A percentile compares a stretch with the other conserved stretches of the same genome.
These are phyloP conservation scores for Nigrospora sphaerica DNA, from an alignment of 2,329 filamentous ascomycete species.

Conservation along the genomic window DNA sequence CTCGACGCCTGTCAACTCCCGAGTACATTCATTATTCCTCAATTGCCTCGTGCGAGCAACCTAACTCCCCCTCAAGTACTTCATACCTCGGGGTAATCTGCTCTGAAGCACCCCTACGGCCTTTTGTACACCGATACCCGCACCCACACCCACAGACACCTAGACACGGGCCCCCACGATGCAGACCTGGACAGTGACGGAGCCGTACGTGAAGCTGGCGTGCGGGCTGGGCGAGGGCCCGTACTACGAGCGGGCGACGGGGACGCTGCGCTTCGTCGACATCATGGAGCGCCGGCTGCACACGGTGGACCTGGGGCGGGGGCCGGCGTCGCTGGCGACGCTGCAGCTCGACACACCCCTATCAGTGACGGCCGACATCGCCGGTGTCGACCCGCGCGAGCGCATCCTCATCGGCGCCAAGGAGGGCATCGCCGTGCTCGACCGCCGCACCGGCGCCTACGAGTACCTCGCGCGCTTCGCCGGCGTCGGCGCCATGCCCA, in stretches of 20 bases:
- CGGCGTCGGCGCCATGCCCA: conserved; percentile 22
- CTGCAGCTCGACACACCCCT: conserved; percentile 46
- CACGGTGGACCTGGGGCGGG: conserved; percentile 57
- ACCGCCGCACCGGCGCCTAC: conserved; percentile 51
- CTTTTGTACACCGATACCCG: too few species aligned
- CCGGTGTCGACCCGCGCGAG: conserved; percentile 51
- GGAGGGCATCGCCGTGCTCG: conserved; percentile 71
- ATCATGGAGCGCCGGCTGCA: conserved; percentile 73
- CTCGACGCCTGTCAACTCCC: too few species aligned
- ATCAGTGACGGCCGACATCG: conserved; percentile 73
- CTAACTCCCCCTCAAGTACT: too few species aligned
- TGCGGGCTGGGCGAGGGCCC: conserved; percentile 69
- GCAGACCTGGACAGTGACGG: conserved; percentile 42
- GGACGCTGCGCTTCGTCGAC: conserved; percentile 71
- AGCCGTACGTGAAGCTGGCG: conserved; percentile 53
- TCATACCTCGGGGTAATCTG: too few species aligned
- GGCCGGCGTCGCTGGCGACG: conserved; percentile 57
- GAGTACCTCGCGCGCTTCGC: conserved; percentile 45
- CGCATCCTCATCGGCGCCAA: conserved; percentile 75
- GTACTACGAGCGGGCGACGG: conserved; percentile 60
- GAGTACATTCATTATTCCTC: too few species aligned
- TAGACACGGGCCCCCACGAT: conserved; percentile 9
- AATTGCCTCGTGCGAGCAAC: too few species aligned
- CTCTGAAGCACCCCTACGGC: too few species aligned
- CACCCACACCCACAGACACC: too few species aligned